Percentiles rank a stretch among this genome's conserved stretches.
Evolutionary conservation across 2,329 filamentous ascomycete species (phyloP).

Genomic region (Colletotrichum sp.): DNA sequence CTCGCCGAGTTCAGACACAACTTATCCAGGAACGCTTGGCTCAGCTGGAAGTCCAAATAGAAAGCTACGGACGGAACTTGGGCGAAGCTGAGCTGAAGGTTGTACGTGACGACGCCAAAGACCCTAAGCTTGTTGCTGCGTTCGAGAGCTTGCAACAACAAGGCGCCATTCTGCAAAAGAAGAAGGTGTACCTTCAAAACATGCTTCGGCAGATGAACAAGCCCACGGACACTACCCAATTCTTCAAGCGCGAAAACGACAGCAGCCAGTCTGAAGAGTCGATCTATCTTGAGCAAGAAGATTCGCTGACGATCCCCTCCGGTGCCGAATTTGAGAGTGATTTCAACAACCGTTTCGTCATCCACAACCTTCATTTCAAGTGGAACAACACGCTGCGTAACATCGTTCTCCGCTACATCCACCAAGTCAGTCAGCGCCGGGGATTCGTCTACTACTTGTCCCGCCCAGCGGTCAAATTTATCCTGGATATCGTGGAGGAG

Average conservation of each 20-base stretch:
- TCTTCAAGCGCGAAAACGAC: slow-evolving; percentile 26
- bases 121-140: slow-evolving; percentile 58
- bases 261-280: slow-evolving; percentile 37
- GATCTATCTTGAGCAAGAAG: slow-evolving; percentile 55
- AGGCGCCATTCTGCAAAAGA: slow-evolving; percentile 60
- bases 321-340: slow-evolving; percentile 87
- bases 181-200: slow-evolving; percentile 62
- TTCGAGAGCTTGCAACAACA: slow-evolving; percentile 66
- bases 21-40: slow-evolving; percentile 83
- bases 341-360: slow-evolving; percentile 97
- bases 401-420: slow-evolving; percentile 95
- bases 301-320: slow-evolving; percentile 69
- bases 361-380: slow-evolving; percentile 96
- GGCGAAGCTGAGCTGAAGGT: slow-evolving; percentile 77
- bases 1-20: slow-evolving; percentile 84
- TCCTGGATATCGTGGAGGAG: slow-evolving; percentile 95
- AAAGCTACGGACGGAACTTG: slow-evolving; percentile 73
- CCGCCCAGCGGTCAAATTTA: slow-evolving; percentile 94
- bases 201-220: slow-evolving; percentile 59
- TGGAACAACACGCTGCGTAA: slow-evolving; percentile 98
- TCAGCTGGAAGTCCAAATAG: slow-evolving; percentile 79
- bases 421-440: slow-evolving; percentile 93
- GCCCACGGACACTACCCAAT: slow-evolving; percentile 30
- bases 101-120: slow-evolving; percentile 55
- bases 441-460: slow-evolving; percentile 99